Evolutionary conservation across 1,139 yeast genomes (phyloP).

Genomic region (Yamadazyma friedrichii): DNA sequence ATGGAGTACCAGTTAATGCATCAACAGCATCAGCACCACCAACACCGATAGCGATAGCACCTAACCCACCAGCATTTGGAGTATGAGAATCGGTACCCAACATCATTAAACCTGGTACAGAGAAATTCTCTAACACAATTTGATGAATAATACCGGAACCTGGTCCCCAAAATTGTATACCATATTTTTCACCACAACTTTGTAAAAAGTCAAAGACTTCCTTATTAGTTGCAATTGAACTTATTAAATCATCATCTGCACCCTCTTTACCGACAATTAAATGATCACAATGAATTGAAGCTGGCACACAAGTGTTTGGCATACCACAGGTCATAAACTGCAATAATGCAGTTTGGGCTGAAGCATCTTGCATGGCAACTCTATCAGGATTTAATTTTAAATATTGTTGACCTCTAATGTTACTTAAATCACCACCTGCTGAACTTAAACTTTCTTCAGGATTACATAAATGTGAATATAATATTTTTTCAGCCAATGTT

Average conservation of each 20-base stretch:
- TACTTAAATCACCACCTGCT: constrained; percentile 44
- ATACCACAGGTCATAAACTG: constrained; percentile 98
- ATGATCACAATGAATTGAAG: constrained; percentile 95
- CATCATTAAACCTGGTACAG: constrained; percentile 95
- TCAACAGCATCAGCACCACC: constrained; percentile 99
- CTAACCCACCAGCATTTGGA: constrained; percentile 97
- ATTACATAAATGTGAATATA: constrained; percentile 84
- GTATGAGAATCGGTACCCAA: constrained; percentile 97
- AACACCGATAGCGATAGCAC: constrained; percentile 96
- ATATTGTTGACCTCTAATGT: constrained; percentile 80
- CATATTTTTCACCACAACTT: constrained; percentile 88
- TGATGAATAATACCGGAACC: constrained; percentile 99
- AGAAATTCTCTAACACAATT: constrained; percentile 90
- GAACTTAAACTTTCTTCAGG: constrained; percentile 74
- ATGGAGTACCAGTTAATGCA: constrained; percentile 94
- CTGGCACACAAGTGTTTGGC: constrained; percentile 84
- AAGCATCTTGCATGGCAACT: constrained; percentile 99
- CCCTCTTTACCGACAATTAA: constrained; percentile 95
- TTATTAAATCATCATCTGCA: constrained; percentile 71
- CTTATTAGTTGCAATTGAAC: constrained; percentile 78
- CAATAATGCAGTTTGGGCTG: constrained; percentile 95
- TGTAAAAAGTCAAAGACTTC: constrained; percentile 93
- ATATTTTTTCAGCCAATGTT: constrained; percentile 89
- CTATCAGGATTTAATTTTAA: constrained; percentile 94
- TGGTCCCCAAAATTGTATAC: constrained; percentile 98